phyloP scores from a whole-genome alignment of 352 stramenopile species.

The Globisporangium mamillatum region DNA sequence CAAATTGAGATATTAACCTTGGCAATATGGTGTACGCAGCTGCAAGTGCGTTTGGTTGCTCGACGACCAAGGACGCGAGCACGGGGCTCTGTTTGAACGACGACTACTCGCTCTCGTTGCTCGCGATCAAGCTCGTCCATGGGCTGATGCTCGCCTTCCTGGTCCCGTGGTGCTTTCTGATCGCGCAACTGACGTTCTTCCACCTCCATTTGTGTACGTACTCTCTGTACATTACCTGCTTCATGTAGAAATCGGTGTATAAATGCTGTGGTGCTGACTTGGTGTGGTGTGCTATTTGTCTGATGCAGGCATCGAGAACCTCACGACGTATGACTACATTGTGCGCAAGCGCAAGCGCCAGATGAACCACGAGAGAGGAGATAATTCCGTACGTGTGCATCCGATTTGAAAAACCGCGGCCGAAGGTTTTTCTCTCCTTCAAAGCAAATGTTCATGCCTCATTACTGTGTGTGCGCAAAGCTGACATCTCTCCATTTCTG shows the following conservation, averaged over 20 bases:
- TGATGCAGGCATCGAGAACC: slow-evolving; percentile 63
- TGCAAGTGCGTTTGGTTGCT: slow-evolving; percentile 66
- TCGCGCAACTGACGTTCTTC: slow-evolving; percentile 75
- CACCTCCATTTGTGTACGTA: slow-evolving; percentile 82
- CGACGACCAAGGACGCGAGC: slow-evolving; percentile 31
- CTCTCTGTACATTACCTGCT: too few relatives aligned
- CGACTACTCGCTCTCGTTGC: slow-evolving; percentile 50
- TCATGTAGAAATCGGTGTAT: too few relatives aligned
- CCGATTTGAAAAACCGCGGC: slow-evolving; percentile 33
- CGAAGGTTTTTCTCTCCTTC: slow-evolving; percentile 13
- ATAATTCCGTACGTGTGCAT: slow-evolving; percentile 74
- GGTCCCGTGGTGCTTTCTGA: slow-evolving; percentile 73
- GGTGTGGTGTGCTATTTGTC: neutral
- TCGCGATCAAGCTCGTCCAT: slow-evolving; percentile 61
- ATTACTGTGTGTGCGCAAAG: neutral
- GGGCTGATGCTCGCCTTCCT: slow-evolving; percentile 64
- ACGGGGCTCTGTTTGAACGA: slow-evolving; percentile 52
- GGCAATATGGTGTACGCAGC: slow-evolving; percentile 17
- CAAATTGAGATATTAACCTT: too few relatives aligned
- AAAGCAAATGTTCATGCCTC: slow-evolving; percentile 10
- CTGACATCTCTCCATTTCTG: slow-evolving; percentile 14
- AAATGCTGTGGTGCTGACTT: neutral
- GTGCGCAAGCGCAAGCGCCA: slow-evolving; percentile 78
- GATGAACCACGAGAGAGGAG: slow-evolving; percentile 47
- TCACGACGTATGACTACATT: slow-evolving; percentile 89